Evolutionary conservation across 192 early-diverging fungal species (phyloP), one percentile per base, ranked within the genome.

Genomic region (Mortierella alpina): DNA sequence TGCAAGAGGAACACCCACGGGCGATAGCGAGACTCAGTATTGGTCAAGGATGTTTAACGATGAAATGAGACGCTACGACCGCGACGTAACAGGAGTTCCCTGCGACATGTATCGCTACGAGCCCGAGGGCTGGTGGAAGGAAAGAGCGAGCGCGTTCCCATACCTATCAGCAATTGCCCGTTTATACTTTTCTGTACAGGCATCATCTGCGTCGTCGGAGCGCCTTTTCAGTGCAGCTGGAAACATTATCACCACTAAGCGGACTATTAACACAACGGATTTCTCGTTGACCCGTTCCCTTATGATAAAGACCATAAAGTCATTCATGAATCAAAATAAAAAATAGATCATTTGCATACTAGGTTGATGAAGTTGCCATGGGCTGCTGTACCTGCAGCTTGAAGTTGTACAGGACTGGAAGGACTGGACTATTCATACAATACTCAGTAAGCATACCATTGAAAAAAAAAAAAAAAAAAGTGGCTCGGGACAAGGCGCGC

Each of bases 191-290:
- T 61, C 59, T 15, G 42, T 45, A 7, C 59, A 61, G 10, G 59
- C 59, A 18, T 45, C 59, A 61, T 61, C 59, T 1, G 42, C 42
- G 45, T 13, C 59, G 41, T 44, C 8, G 41, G 59, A 60, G 41
- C 59, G 59, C n/a, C 59, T 60, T 7, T 60, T 60, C 42, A 60
- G 59, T 44, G 42, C 6, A 18, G 40, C 59, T 45, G 59, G 42
- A 45, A n/a, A n/a, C 6, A 60, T 60, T 6, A 39, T 60, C 18
- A 60, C 59, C 17, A 6, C 60, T 47, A 49, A 63, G 60, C 17
- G 60, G n/a, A 7, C 60, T n/a, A n/a, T n/a, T 18, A 63, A 46
- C n/a, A 7, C 49, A 5, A 6, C 15, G n/a, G 47, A 63, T 13
- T 63, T 22, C 39, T 5, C 10, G 39, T 63, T 49, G 12, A 10